These are phyloP conservation scores for Solanum hybrid DNA, from an alignment of 305 asterid genomes.

Conservation along the genomic window DNA sequence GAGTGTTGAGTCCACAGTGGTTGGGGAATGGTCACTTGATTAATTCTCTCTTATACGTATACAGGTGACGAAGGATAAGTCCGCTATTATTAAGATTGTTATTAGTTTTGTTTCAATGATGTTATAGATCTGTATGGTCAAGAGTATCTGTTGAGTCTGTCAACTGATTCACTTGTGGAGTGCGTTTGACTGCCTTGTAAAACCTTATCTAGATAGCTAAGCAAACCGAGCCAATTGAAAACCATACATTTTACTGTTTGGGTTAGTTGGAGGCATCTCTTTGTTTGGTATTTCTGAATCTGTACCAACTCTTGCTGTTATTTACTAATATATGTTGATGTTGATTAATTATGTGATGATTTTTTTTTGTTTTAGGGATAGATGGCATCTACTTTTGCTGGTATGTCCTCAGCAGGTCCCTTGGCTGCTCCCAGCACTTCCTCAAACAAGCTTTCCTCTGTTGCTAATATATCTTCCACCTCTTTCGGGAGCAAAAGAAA, in stretches of 20 bases:
- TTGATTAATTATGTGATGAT: neutral
- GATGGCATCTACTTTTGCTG: slow-evolving; percentile 76
- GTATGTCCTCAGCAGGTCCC: slow-evolving; percentile 60
- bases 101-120: neutral
- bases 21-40: neutral
- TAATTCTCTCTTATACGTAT: neutral
- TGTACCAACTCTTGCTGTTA: neutral
- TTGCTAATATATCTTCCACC: slow-evolving; percentile 49
- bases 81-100: neutral
- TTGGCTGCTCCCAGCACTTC: slow-evolving; percentile 62
- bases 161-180: neutral
- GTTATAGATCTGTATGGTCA: neutral
- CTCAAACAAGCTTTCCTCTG: slow-evolving; percentile 58
- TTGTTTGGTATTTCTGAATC: neutral
- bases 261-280: neutral
- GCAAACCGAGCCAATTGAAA: neutral
- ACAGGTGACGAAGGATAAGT: neutral
- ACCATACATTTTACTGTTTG: neutral
- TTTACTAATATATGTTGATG: neutral
- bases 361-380: slow-evolving; percentile 14
- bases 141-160: neutral
- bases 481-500: slow-evolving; percentile 47
- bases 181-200: neutral
- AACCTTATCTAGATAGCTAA: neutral
- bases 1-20: neutral